Base-by-base conservation (phyloP, 176 grass and related monocot genomes). In the Carex scoparia region DNA sequence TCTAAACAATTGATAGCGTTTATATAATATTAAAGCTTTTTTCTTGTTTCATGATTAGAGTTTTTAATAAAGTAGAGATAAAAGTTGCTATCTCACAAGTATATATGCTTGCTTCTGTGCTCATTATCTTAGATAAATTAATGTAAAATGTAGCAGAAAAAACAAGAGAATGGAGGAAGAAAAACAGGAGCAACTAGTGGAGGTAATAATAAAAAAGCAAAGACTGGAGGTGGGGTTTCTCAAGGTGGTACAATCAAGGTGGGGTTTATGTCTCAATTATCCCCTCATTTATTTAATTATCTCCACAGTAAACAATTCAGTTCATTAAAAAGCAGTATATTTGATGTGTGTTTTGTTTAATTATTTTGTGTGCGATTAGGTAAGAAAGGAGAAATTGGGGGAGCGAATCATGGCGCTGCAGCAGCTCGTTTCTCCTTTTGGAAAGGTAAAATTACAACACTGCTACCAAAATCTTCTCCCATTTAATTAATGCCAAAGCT, bases 351-450 rank as follows among this genome's bases (percentile, higher is more conserved):
- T 55, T 48, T 69, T 48, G 32, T 58, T 53, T 85, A 76, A 85
- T 77, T 85, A 60, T 12, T 44, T 27, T 57, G 54, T 35, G 65
- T 15, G 37, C 15, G 37, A 64, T 59, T 56, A 88, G 87, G 87
- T 72, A 69, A 80, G 87, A 79, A 88, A 88, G 65, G 87, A 88
- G 82, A 88, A 88, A 61, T 58, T 88, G 28, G 87, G 87, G 48
- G 87, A 88, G 76, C 55, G 87, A 81, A 88, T 88, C 51, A 72
- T 64, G 37, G 82, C 87, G 7, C 74, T 88, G 66, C 87, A 88
- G 75, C 82, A 88, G 51, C 87, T 88, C 3, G 87, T 88, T 42
- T 88, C 87, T 46, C 87, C 87, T 32, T 88, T 88, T 68, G 87
- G 87, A 84, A 88, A 88, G 87, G 87, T 88, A 69, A 61, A 49